phyloP scores from a whole-genome alignment of 1,284 basidiomycete species.

The Irpex lacteus region DNA sequence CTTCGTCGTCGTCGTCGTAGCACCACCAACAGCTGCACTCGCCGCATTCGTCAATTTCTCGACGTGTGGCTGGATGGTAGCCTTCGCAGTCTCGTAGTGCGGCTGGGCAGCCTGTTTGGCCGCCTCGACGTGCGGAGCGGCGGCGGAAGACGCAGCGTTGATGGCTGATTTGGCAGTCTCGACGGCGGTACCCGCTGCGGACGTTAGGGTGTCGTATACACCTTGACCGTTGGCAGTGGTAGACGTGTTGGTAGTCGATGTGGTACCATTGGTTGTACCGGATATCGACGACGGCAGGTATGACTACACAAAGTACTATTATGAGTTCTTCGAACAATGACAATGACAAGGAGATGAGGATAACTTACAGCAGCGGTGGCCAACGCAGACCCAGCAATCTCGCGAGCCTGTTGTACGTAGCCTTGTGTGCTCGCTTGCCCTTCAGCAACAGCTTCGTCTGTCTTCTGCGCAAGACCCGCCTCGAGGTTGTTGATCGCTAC shows the following conservation, averaged over 20 bases:
- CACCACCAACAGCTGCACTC: neutral
- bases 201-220: conserved; percentile 30
- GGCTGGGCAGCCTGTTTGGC: conserved; percentile 27
- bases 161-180: conserved; percentile 40
- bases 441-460: conserved; percentile 50
- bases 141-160: conserved; percentile 34
- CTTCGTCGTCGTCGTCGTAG: conserved; percentile 19
- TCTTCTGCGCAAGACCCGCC: conserved; percentile 38
- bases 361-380: conserved; percentile 50
- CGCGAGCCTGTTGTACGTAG: conserved; percentile 54
- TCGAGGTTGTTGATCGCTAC: conserved; percentile 47
- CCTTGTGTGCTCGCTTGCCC: conserved; percentile 48
- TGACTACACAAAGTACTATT: conserved; percentile 17
- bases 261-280: conserved; percentile 11
- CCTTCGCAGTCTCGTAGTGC: conserved; percentile 23
- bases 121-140: conserved; percentile 27
- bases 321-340: neutral
- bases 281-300: conserved; percentile 22
- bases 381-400: conserved; percentile 40
- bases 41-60: conserved; percentile 24
- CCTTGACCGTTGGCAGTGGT: conserved; percentile 12
- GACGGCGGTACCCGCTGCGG: conserved; percentile 29
- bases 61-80: conserved; percentile 28
- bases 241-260: neutral
- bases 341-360: neutral